Percentiles rank a stretch among this genome's conserved stretches.
Evolutionary conservation across 179 eudicot species (phyloP).

Genomic region (Heliamphora pulchella): DNA sequence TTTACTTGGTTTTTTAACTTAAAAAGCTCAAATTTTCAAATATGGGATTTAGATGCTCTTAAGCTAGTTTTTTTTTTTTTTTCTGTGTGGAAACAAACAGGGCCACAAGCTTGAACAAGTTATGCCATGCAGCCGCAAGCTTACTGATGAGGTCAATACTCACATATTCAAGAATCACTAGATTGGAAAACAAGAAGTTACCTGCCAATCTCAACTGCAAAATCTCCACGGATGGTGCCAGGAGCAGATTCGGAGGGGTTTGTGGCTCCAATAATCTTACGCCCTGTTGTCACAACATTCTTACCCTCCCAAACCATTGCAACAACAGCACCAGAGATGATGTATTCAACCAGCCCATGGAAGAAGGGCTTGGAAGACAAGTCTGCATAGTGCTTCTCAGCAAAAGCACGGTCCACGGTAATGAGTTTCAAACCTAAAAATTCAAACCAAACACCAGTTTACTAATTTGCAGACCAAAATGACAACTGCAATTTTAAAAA

Average conservation of each 20-base stretch:
- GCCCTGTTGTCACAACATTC: conserved; percentile 74
- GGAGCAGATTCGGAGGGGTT: conserved; percentile 94
- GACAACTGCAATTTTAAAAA: not conserved
- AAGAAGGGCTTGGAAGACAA: conserved; percentile 90
- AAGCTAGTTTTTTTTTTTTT: too few species aligned
- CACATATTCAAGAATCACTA: not conserved
- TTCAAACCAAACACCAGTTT: conserved; percentile 10
- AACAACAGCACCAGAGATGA: conserved; percentile 85
- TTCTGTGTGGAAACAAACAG: too few species aligned
- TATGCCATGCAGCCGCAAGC: not conserved
- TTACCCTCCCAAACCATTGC: conserved; percentile 99
- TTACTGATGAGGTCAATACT: not conserved
- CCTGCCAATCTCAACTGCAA: conserved; percentile 94
- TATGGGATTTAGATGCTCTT: too few species aligned
- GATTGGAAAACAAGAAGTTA: conserved; percentile 2
- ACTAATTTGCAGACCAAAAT: conserved; percentile 11
- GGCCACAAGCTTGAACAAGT: too few species aligned
- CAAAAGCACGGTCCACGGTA: conserved; percentile 72
- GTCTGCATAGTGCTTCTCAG: conserved; percentile 94
- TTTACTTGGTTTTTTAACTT: too few species aligned
- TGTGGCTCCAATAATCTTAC: conserved; percentile 95
- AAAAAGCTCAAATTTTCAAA: too few species aligned
- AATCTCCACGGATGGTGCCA: conserved; percentile 98
- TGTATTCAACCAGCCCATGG: conserved; percentile 81
- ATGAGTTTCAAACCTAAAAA: conserved; percentile 59